Base-by-base conservation (phyloP, 2,329 filamentous ascomycete species). In the Colletotrichum agaves region DNA sequence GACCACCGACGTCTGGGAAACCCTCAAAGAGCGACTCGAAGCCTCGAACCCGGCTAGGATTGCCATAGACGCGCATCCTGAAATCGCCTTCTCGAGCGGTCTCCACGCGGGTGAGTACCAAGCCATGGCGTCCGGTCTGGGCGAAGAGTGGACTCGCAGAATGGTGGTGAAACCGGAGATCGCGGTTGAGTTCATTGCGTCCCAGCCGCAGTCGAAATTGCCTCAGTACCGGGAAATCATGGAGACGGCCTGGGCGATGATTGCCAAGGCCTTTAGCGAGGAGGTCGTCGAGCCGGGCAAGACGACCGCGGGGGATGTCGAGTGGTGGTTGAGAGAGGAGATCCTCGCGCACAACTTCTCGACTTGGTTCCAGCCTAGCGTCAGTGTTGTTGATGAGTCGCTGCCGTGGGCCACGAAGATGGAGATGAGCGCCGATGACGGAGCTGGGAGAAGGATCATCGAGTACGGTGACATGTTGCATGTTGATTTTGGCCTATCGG, bases 231-330 rank as follows among this genome's bases (percentile, higher is more conserved):
- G 72, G 15, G 76, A 76, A 56, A 74, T 85, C 73, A 80, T 81
- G 78, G 81, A 84, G 73, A 85, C 83, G n/a, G 79, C 82, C 0
- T 85, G 83, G 83, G 82, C 81, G 1, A 81, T 84, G 67, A 84
- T 84, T 61, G 74, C 76, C 33, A 80, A 83, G 69, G 82, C 75
- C 0, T 84, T 85, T 63, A 84, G 82, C 67, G 78, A 77, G 71
- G 72, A 70, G 57, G 77, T 82, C 5, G 79, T 85, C 56, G 71
- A 70, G 17, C 82, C 84, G 0, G 82, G 81, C 0, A 67, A 70
- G 52, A 83, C 82, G 19, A 84, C 80, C 3, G 81, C 81, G 7
- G 60, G 75, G 75, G 83, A 85, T 63, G 76, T 85, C 3, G 82
- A 83, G 70, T 85, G 83, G 83, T 85, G 82, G 82, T 77, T 85